phyloP scores from a whole-genome alignment of 768 basidiomycete species.

The Clavaria fumosa region DNA sequence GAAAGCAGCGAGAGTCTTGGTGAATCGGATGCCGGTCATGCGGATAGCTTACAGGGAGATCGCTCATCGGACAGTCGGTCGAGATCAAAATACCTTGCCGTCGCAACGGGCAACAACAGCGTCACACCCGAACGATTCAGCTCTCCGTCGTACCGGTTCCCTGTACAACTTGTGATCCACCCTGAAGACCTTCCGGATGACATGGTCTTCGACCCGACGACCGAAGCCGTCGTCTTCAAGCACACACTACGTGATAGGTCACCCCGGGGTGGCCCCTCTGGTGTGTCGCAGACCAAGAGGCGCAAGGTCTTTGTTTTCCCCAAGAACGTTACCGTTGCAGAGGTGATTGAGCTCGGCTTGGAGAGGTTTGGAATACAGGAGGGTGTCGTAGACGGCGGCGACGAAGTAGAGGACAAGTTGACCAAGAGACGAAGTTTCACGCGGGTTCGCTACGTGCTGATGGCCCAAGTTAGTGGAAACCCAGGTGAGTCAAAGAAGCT shows the following conservation, averaged over 20 bases:
- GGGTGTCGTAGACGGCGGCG: constrained; percentile 97
- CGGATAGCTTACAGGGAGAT: constrained; percentile 1
- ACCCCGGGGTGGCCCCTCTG: constrained; percentile 29
- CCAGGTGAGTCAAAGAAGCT: constrained; percentile 50
- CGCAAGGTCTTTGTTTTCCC: constrained; percentile 85
- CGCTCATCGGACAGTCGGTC: constrained; percentile 15
- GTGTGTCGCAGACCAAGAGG: constrained; percentile 44
- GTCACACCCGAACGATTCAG: constrained; percentile 61
- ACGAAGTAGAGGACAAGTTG: constrained; percentile 91
- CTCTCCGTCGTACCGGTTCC: constrained; percentile 73
- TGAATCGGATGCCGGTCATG: constrained; percentile 7
- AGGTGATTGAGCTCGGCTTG: constrained; percentile 84
- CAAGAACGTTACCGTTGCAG: constrained; percentile 89
- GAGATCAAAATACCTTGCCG: constrained; percentile 27
- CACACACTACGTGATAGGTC: constrained; percentile 46
- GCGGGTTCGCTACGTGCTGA: constrained; percentile 73
- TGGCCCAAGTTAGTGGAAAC: constrained; percentile 35
- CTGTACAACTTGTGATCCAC: constrained; percentile 75
- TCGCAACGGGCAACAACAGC: constrained; percentile 24
- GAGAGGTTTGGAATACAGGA: constrained; percentile 92
- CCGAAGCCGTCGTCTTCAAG: constrained; percentile 89
- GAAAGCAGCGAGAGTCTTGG: constrained; percentile 23
- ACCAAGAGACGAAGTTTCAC: constrained; percentile 63
- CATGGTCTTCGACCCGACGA: constrained; percentile 85
- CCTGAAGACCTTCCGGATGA: constrained; percentile 87